phyloP scores from a whole-genome alignment of 352 stramenopile species.

The Blastocystis hominis region DNA sequence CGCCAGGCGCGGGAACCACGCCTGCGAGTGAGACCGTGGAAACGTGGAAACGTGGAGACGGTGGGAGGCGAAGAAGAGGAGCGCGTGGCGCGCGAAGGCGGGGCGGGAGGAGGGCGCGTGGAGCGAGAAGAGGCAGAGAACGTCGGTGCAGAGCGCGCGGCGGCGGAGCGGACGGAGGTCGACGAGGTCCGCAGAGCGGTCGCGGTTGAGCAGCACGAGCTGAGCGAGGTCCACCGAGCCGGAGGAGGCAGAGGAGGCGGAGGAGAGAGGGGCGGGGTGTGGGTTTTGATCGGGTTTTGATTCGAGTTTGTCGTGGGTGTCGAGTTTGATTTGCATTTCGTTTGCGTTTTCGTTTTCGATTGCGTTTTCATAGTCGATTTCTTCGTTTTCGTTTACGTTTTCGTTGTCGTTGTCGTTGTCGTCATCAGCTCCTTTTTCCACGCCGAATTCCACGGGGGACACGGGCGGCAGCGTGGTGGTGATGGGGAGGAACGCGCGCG shows the following conservation, averaged over 20 bases:
- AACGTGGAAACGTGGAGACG: background rate
- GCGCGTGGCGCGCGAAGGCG: background rate
- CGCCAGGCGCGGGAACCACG: background rate
- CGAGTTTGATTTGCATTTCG: background rate
- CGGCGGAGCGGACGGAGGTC: background rate
- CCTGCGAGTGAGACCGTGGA: background rate
- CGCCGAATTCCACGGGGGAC: background rate
- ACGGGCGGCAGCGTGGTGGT: background rate
- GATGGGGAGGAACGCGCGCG: background rate
- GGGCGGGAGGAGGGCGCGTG: background rate
- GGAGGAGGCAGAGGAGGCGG: too few species aligned
- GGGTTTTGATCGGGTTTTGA: background rate
- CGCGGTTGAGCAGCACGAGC: background rate
- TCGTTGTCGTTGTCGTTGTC: too few species aligned
- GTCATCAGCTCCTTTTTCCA: background rate
- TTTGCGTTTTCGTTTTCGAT: background rate
- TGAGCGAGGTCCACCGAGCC: background rate
- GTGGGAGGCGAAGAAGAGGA: slow-evolving; percentile 4
- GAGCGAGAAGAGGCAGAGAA: background rate
- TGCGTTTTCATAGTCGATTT: background rate
- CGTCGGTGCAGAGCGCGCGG: background rate
- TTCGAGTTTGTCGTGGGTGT: background rate
- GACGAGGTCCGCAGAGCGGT: background rate
- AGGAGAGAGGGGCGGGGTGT: background rate
- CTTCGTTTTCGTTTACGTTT: background rate